A percentile compares a stretch with the other conserved stretches of the same genome.
Conservation (phyloP, 2,329 filamentous ascomycete species). For the Penicillium sp. region DNA sequence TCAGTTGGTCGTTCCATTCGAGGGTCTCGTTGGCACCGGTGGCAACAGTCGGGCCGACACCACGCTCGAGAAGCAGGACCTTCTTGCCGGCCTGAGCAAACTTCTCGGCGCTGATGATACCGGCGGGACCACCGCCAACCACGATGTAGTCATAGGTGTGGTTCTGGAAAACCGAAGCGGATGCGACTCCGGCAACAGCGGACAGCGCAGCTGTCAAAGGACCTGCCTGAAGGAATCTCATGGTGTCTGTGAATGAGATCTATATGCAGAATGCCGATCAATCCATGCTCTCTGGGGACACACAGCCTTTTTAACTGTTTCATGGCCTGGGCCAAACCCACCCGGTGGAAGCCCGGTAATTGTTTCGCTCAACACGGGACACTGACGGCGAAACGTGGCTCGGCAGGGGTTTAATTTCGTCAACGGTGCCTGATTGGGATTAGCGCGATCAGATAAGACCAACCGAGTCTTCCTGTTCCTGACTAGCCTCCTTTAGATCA, state of each 20-base stretch:
- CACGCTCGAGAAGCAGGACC: conserved; percentile 26
- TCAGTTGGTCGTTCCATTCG: conserved; percentile 24
- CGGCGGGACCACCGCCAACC: conserved; percentile 25
- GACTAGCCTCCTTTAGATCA: background rate
- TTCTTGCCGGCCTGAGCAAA: conserved; percentile 26
- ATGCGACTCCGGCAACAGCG: conserved; percentile 8
- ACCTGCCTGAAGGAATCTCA: conserved; percentile 12
- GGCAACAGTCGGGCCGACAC: conserved; percentile 25
- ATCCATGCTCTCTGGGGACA: background rate
- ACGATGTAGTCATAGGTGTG: conserved; percentile 27
- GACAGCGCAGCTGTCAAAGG: conserved; percentile 15
- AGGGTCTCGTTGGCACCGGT: conserved; percentile 28
- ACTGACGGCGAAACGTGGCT: conserved; percentile 1
- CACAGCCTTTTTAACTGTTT: background rate
- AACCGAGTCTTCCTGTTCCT: background rate
- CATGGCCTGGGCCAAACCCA: no score
- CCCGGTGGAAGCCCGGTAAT: background rate
- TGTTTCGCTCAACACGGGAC: background rate
- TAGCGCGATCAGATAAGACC: conserved; percentile 10
- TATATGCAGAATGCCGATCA: background rate
- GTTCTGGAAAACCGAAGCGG: conserved; percentile 19
- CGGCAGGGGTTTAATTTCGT: background rate
- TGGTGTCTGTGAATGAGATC: background rate
- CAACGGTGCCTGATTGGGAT: background rate
- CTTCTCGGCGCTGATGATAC: conserved; percentile 27